phyloP scores from a whole-genome alignment of 1,284 basidiomycete species.

The Rugosomyces carneus region DNA sequence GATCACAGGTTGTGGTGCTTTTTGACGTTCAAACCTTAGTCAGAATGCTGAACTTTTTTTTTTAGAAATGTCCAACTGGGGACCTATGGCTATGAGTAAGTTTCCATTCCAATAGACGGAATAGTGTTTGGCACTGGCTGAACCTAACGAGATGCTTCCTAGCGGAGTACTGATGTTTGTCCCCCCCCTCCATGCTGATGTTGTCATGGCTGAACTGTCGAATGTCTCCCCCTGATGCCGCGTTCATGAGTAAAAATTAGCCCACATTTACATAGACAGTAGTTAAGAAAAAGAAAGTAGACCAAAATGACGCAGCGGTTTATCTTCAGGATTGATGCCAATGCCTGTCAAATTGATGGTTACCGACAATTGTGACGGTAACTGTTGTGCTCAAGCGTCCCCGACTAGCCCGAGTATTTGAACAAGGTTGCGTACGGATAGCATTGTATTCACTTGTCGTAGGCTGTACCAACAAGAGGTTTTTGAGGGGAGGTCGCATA shows the following conservation, averaged over 20 bases:
- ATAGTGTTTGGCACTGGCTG: not conserved
- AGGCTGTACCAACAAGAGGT: not conserved
- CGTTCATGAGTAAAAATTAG: not conserved
- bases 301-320: not conserved
- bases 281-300: not conserved
- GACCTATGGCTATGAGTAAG: no score
- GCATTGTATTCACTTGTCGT: not conserved
- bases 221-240: not conserved
- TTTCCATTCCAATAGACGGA: not conserved
- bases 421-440: not conserved
- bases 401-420: not conserved
- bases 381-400: not conserved
- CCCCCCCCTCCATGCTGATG: not conserved
- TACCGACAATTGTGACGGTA: not conserved
- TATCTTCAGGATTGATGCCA: not conserved
- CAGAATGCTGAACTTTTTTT: no score
- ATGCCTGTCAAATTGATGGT: not conserved
- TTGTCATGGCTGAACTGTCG: not conserved
- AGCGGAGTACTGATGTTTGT: not conserved
- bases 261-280: not conserved
- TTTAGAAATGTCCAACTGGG: no score
- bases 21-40: no score
- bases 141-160: not conserved
- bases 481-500: not conserved
- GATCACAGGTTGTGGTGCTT: no score